Conservation (phyloP, 2,329 filamentous ascomycete genomes). For the Alternaria consortialis region DNA sequence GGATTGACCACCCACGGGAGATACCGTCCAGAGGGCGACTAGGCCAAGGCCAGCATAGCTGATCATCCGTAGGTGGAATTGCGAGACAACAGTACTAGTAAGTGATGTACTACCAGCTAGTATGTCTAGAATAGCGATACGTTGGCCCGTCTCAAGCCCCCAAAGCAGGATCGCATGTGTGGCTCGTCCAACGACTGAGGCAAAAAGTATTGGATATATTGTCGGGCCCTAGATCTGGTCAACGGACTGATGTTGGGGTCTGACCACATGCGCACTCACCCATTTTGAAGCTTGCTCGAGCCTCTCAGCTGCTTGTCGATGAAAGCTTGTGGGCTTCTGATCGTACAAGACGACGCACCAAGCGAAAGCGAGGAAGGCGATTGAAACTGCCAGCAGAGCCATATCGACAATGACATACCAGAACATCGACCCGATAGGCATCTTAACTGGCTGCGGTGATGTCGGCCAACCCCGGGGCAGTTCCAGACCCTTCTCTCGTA, state of each 20-base stretch:
- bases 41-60: not conserved
- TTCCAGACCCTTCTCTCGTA: not conserved
- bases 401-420: not conserved
- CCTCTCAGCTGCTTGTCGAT: not conserved
- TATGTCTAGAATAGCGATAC: not conserved
- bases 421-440: not conserved
- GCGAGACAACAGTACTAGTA: not conserved
- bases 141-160: not conserved
- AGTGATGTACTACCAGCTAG: not conserved
- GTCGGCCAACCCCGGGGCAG: not conserved
- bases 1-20: not conserved
- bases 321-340: not conserved
- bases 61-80: accelerated
- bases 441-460: not conserved
- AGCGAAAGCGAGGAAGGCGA: not conserved
- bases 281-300: not conserved
- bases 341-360: not conserved
- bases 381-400: not conserved
- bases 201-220: not conserved
- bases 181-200: not conserved
- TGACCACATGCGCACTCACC: not conserved
- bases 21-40: not conserved
- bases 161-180: not conserved
- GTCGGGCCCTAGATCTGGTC: not conserved
- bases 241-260: too few species aligned